Evolutionary conservation across 169 alveolate genomes (phyloP).

Genomic region (Theileria equi): DNA sequence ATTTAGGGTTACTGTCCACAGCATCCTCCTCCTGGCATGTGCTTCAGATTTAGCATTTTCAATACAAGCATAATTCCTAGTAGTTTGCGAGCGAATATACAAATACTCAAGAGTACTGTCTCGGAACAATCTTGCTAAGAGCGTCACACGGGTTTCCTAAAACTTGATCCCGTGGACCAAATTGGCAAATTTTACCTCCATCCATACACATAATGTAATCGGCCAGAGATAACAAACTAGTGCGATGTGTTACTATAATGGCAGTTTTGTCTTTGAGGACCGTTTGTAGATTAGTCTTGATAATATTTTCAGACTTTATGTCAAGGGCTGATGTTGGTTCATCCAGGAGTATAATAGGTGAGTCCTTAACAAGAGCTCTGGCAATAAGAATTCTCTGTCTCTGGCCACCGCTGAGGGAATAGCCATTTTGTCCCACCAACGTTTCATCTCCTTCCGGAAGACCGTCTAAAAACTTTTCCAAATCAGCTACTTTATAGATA

Average conservation of each 20-base stretch:
- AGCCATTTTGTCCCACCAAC: conserved; percentile 78
- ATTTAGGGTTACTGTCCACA: too few species aligned
- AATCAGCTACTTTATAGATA: conserved; percentile 11
- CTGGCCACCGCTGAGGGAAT: conserved; percentile 75
- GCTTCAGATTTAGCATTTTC: too few species aligned
- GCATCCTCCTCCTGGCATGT: too few species aligned
- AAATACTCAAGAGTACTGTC: not conserved
- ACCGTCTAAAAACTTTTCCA: conserved; percentile 68
- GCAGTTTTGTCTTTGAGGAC: conserved; percentile 30
- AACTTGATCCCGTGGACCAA: conserved; percentile 27
- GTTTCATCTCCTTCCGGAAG: conserved; percentile 80
- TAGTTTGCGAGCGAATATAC: too few species aligned
- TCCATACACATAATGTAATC: conserved; percentile 46
- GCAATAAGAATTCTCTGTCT: conserved; percentile 68
- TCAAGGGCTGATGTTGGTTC: conserved; percentile 72
- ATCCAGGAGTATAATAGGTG: conserved; percentile 64
- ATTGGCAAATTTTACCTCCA: conserved; percentile 22
- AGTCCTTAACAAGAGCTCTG: conserved; percentile 42
- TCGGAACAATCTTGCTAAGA: conserved; percentile 4
- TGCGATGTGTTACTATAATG: conserved; percentile 24
- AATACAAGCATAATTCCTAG: too few species aligned
- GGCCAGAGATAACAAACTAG: conserved; percentile 27
- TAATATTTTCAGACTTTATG: conserved; percentile 51
- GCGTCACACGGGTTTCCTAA: conserved; percentile 15
- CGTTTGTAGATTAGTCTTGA: not conserved